These are phyloP conservation scores for Schizochytrium sp. DNA, from an alignment of 108 stramenopile species.

Conservation along the genomic window DNA sequence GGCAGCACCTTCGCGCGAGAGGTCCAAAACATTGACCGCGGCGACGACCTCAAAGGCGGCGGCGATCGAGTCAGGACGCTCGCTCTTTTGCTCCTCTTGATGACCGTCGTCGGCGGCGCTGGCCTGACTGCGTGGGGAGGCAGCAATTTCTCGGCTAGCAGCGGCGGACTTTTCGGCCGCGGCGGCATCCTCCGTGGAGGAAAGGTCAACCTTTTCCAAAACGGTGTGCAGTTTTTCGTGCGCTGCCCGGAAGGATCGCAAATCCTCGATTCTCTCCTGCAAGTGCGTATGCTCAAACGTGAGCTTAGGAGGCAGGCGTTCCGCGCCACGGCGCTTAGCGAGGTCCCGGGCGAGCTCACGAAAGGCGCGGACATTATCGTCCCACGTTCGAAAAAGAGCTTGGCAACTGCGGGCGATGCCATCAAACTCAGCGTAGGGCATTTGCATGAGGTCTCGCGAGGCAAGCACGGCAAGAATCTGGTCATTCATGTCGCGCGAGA, in stretches of 20 bases:
- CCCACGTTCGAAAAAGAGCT: constrained; percentile 34
- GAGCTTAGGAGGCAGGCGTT: constrained; percentile 54
- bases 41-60: background rate
- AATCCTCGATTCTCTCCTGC: constrained; percentile 60
- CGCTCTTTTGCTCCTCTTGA: background rate
- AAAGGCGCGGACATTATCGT: constrained; percentile 53
- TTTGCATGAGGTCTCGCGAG: constrained; percentile 30
- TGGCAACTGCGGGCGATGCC: constrained; percentile 16
- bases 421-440: constrained; percentile 35
- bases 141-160: background rate
- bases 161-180: background rate
- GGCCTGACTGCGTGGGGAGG: background rate
- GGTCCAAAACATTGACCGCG: background rate
- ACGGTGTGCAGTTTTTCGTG: constrained; percentile 22
- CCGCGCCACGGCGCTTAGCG: constrained; percentile 43
- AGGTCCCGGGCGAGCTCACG: constrained; percentile 29
- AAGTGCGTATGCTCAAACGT: constrained; percentile 60
- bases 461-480: constrained; percentile 23
- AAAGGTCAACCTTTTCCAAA: constrained; percentile 34
- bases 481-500: constrained; percentile 58
- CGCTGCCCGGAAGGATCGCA: constrained; percentile 51
- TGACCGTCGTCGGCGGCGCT: background rate
- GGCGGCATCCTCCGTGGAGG: background rate
- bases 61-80: background rate
- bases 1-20: background rate